Percentiles rank a stretch among this genome's conserved stretches.
These are phyloP conservation scores for Mycena sp. DNA, from an alignment of 1,284 basidiomycete genomes.

Conservation along the genomic window DNA sequence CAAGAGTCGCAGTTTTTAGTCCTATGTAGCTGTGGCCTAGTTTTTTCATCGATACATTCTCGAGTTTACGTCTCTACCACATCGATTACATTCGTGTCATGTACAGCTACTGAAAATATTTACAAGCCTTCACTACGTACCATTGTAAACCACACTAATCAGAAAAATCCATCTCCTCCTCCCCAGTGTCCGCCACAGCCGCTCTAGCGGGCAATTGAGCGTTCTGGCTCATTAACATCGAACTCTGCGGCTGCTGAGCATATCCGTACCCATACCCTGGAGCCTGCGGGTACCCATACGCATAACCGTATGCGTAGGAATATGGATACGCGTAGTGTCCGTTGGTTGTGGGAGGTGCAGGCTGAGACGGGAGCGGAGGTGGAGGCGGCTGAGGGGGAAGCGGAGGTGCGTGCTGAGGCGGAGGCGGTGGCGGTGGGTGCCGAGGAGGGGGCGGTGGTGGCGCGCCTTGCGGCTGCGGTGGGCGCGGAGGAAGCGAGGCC, in stretches of 20 bases:
- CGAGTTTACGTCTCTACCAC: too few species aligned
- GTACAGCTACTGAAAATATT: too few species aligned
- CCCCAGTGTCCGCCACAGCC: constrained; percentile 11
- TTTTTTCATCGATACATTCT: too few species aligned
- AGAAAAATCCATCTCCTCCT: constrained; percentile 37
- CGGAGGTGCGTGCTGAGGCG: constrained; percentile 31
- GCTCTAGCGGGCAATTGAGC: too few species aligned
- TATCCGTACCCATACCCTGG: neutral
- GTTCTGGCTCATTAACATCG: too few species aligned
- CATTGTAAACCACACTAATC: constrained; percentile 18
- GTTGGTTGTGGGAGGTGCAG: neutral
- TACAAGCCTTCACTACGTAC: neutral
- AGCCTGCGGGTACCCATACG: neutral
- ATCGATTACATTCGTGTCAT: too few species aligned
- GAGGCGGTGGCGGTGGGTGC: constrained; percentile 32
- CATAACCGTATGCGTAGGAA: too few species aligned
- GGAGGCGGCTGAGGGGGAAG: constrained; percentile 23
- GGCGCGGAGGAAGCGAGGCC: constrained; percentile 38
- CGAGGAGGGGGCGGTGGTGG: constrained; percentile 26
- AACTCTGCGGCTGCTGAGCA: neutral
- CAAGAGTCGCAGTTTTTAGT: too few species aligned
- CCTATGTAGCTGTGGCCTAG: too few species aligned
- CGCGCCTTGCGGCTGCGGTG: constrained; percentile 38
- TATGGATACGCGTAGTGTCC: neutral
- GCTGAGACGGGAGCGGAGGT: too few species aligned